Conservation (phyloP, 1,139 yeast species). For the Yamadazyma songkhlaensis region DNA sequence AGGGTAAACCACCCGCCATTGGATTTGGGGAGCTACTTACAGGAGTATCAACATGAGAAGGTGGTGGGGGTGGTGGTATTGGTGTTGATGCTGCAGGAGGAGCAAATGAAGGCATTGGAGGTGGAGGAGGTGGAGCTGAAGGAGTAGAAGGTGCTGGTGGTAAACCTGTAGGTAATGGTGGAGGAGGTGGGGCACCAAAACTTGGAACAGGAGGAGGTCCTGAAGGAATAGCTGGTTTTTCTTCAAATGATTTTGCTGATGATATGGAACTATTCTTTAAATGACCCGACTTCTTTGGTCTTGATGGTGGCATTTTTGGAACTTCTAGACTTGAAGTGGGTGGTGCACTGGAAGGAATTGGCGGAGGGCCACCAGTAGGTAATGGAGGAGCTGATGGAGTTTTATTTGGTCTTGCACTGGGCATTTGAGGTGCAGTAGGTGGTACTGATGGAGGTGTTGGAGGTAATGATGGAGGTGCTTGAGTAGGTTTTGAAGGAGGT, state of each 20-base stretch:
- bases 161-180: slow-evolving; percentile 11
- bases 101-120: slow-evolving; percentile 14
- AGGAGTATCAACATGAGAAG: slow-evolving; percentile 11
- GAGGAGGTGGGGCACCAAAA: slow-evolving; percentile 17
- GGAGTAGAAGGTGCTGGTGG: slow-evolving; percentile 21
- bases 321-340: slow-evolving; percentile 16
- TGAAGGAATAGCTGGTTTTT: slow-evolving; percentile 9
- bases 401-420: slow-evolving; percentile 2
- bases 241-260: slow-evolving; percentile 20
- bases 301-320: slow-evolving; percentile 31
- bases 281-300: slow-evolving; percentile 32
- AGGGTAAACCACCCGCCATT: slow-evolving; percentile 34
- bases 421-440: slow-evolving; percentile 4
- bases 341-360: slow-evolving; percentile 6
- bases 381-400: slow-evolving; percentile 12
- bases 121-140: slow-evolving; percentile 19
- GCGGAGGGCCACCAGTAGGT: slow-evolving; percentile 6
- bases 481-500: slow-evolving; percentile 27
- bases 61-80: slow-evolving; percentile 15
- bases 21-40: slow-evolving; percentile 18
- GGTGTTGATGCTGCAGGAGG: slow-evolving; percentile 5
- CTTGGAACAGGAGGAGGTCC: slow-evolving; percentile 14
- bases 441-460: slow-evolving; percentile 19
- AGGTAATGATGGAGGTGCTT: slow-evolving; percentile 16
- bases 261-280: slow-evolving; percentile 17